phyloP scores from a whole-genome alignment of 2,329 filamentous ascomycete genomes.

The Ophiognomonia clavigignenti-juglandacearum region DNA sequence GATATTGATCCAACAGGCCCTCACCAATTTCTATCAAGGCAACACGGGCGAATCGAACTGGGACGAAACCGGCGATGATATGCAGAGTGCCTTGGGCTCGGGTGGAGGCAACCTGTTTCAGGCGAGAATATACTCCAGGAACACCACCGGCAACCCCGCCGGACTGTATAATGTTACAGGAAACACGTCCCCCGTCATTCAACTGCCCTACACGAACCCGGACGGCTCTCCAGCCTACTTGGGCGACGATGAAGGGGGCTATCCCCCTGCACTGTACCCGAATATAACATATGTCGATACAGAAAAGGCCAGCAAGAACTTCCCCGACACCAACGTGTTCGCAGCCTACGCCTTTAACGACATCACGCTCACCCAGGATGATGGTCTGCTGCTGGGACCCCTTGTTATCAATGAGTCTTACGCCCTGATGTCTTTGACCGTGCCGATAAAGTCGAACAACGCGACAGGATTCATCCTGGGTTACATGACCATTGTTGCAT shows the following conservation, averaged over 20 bases:
- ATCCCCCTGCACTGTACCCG: constrained; percentile 68
- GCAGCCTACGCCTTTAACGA: constrained; percentile 45
- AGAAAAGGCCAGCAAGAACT: constrained; percentile 32
- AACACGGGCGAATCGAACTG: constrained; percentile 58
- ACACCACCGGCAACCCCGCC: constrained; percentile 49
- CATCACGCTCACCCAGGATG: constrained; percentile 43
- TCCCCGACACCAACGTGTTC: constrained; percentile 36
- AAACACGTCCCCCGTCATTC: constrained; percentile 40
- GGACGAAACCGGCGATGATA: constrained; percentile 54
- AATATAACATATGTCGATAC: constrained; percentile 64
- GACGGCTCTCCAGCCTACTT: constrained; percentile 57
- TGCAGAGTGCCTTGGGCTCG: constrained; percentile 64
- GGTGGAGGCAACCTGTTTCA: constrained; percentile 58
- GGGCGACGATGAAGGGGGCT: constrained; percentile 60
- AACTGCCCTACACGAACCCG: constrained; percentile 55
- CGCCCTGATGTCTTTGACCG: constrained; percentile 73
- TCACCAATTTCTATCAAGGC: constrained; percentile 47
- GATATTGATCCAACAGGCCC: constrained; percentile 51
- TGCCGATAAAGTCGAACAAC: constrained; percentile 69
- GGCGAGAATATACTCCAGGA: constrained; percentile 66
- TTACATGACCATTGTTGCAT: constrained; percentile 77
- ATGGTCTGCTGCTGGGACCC: constrained; percentile 71
- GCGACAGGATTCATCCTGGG: constrained; percentile 63
- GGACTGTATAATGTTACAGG: constrained; percentile 64
- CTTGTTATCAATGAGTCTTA: constrained; percentile 66